Base-by-base conservation (phyloP, 139 green algal genomes). In the Microglena sp. region DNA sequence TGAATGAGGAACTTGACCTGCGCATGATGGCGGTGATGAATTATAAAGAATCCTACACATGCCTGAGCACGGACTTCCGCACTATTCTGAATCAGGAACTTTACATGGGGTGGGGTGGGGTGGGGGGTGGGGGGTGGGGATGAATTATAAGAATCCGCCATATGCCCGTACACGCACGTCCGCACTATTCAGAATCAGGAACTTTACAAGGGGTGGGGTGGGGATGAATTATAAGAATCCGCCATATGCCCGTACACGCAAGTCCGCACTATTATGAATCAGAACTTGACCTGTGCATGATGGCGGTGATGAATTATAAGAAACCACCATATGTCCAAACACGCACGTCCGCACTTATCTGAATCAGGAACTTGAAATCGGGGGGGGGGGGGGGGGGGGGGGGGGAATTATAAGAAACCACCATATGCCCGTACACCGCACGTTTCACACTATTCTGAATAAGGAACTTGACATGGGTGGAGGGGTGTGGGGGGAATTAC, bases 1-100 rank as follows among this genome's bases (percentile, higher is more conserved):
- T 82, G 75, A 46, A 86, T 78, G 55, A 86, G 68, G 66, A 82
- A 86, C 68, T 83, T 83, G 34, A 83, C 78, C 79, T 79, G 68
- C 1, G 7, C 29, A 50, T 11, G 40, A 50, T 15, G 40, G 40
- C 11, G 40, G n/a, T n/a, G n/a, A n/a, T n/a, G n/a, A n/a, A n/a
- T n/a, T n/a, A n/a, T n/a, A n/a, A n/a, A n/a, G n/a, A n/a, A n/a
- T n/a, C n/a, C n/a, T n/a, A n/a, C n/a, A n/a, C n/a, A n/a, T n/a
- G n/a, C n/a, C n/a, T n/a, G 73, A 7, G 68, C 76, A 7, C 71
- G 62, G 5, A 79, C 59, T 40, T 86, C 70, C 4, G 77, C 79
- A 34, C 79, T 76, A 27, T 78, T 69, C 60, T 82, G 75, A 46
- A 86, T 78, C 58, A 86, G 68, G 66, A 82, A 86, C 68, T 83